Percentiles rank a stretch among this genome's conserved stretches.
These are phyloP conservation scores for Hymenoscyphus fraxineus DNA, from an alignment of 2,329 filamentous ascomycete genomes.

Conservation along the genomic window DNA sequence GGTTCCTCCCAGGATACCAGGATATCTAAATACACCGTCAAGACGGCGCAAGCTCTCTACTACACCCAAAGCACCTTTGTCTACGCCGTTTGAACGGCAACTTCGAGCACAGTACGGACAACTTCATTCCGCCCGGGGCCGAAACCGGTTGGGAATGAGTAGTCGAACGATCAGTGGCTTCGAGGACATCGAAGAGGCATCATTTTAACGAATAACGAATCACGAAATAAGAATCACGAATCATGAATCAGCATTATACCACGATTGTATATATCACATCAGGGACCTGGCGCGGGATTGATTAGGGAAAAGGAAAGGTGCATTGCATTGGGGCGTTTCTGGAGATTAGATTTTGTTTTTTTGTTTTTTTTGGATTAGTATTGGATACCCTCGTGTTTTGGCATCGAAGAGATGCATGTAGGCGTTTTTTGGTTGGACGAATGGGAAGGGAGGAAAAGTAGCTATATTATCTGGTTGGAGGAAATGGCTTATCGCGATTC, in stretches of 20 bases:
- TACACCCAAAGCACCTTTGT: conserved; percentile 42
- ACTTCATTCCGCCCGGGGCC: conserved; percentile 19
- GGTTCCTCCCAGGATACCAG: conserved; percentile 23
- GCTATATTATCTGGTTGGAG: conserved; percentile 6
- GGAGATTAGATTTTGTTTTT: not conserved
- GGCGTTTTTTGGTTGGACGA: conserved; percentile 20
- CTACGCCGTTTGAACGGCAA: conserved; percentile 42
- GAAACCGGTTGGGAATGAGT: conserved; percentile 20
- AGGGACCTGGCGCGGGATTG: not conserved
- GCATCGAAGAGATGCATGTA: conserved; percentile 13
- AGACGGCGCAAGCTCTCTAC: conserved; percentile 43
- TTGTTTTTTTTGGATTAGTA: conserved; percentile 9
- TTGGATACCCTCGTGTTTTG: conserved; percentile 21
- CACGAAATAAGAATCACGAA: not conserved
- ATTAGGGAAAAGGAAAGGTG: not conserved
- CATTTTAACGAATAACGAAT: conserved; percentile 23
- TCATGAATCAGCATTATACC: conserved; percentile 8
- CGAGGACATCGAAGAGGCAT: conserved; percentile 27
- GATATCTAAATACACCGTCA: conserved; percentile 33
- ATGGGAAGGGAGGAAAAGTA: conserved; percentile 15
- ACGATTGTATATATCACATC: not conserved
- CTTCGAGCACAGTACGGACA: conserved; percentile 31
- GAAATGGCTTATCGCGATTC: conserved; percentile 10
- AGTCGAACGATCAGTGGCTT: conserved; percentile 26
- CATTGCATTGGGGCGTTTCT: conserved; percentile 15